Evolutionary conservation across 805 yeast genomes (phyloP).

Genomic region (Metschnikowia reukaufii): DNA sequence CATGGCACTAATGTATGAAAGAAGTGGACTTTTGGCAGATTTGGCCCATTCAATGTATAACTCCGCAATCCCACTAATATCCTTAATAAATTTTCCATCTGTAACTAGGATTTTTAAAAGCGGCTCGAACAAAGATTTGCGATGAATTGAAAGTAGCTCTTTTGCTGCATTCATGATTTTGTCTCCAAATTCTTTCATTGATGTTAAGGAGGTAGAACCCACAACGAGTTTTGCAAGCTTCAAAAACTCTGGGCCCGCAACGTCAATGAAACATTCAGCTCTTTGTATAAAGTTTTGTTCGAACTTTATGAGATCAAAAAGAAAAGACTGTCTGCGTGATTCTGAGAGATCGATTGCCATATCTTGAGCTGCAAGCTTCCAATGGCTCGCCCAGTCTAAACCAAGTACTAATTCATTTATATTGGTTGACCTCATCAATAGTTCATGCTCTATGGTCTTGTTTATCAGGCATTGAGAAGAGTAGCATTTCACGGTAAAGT

Average conservation of each 20-base stretch:
- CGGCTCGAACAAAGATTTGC: conserved; percentile 54
- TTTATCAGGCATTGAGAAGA: conserved; percentile 36
- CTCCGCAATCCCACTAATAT: conserved; percentile 51
- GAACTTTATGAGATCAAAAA: conserved; percentile 70
- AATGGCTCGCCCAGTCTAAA: conserved; percentile 64
- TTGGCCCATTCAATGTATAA: conserved; percentile 65
- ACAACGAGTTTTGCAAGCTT: conserved; percentile 28
- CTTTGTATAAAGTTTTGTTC: conserved; percentile 71
- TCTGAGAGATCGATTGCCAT: conserved; percentile 50
- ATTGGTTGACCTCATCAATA: conserved; percentile 20
- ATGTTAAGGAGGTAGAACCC: conserved; percentile 19
- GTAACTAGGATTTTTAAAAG: conserved; percentile 54
- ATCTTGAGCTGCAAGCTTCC: conserved; percentile 60
- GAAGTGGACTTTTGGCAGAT: conserved; percentile 52
- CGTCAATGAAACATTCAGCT: conserved; percentile 60
- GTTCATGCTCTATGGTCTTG: conserved; percentile 19
- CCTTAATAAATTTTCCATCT: conserved; percentile 66
- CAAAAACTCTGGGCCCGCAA: conserved; percentile 43
- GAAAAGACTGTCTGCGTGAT: conserved; percentile 67
- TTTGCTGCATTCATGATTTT: conserved; percentile 59
- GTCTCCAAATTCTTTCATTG: conserved; percentile 50
- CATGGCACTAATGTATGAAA: conserved; percentile 59
- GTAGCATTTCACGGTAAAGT: conserved; percentile 24
- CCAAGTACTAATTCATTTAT: conserved; percentile 30
- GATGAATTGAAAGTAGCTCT: conserved; percentile 57